These are phyloP conservation scores for Tylopilus balloui DNA, from an alignment of 768 basidiomycete species.

Conservation along the genomic window DNA sequence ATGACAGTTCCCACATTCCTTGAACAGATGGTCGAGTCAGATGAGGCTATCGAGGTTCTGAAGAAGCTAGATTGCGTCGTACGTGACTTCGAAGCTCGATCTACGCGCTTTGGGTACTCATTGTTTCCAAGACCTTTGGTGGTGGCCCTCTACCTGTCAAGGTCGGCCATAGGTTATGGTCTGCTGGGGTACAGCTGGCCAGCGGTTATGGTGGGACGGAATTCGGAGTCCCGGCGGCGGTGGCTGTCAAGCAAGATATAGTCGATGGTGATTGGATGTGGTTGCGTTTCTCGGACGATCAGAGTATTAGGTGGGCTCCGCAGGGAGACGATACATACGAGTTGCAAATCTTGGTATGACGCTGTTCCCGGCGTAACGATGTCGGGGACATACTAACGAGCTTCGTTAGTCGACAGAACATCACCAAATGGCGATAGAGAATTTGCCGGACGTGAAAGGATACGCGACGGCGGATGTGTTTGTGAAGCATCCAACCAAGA, in stretches of 20 bases:
- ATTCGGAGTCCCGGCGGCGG: conserved; percentile 11
- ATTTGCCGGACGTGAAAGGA: conserved; percentile 36
- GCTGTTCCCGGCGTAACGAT: background rate
- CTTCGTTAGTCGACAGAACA: background rate
- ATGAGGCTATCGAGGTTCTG: conserved; percentile 24
- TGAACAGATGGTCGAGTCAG: conserved; percentile 32
- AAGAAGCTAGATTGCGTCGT: conserved; percentile 29
- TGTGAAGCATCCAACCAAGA: conserved; percentile 40
- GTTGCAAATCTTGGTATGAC: conserved; percentile 34
- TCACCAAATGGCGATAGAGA: conserved; percentile 22
- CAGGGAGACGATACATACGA: conserved; percentile 36
- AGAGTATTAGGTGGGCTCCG: conserved; percentile 28
- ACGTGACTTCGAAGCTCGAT: conserved; percentile 1
- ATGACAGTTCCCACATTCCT: conserved; percentile 38
- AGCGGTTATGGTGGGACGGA: conserved; percentile 38
- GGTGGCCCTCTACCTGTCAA: conserved; percentile 38
- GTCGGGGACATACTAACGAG: background rate
- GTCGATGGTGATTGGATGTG: conserved; percentile 35
- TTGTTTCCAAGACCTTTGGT: conserved; percentile 29
- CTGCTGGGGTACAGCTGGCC: conserved; percentile 31
- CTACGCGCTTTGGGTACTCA: background rate
- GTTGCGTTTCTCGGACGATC: conserved; percentile 24
- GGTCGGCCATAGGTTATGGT: conserved; percentile 32
- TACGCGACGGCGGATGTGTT: conserved; percentile 44
- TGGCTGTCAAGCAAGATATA: conserved; percentile 3